Evolutionary conservation across 1,284 basidiomycete genomes (phyloP).

Genomic region (Blastosporella zonata): DNA sequence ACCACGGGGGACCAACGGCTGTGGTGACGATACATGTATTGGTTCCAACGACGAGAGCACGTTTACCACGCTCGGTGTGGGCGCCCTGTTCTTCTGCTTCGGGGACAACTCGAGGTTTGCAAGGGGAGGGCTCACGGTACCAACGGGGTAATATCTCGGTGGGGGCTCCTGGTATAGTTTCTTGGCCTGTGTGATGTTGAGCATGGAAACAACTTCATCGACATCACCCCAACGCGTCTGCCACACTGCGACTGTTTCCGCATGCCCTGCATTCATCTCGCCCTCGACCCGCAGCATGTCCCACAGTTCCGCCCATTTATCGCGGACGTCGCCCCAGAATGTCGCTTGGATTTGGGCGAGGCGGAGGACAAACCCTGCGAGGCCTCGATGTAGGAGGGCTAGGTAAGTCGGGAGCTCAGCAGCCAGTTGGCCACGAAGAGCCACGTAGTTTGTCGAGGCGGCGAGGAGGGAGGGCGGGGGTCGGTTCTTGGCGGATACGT

Average conservation of each 20-base stretch:
- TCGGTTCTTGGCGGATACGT: slow-evolving; percentile 53
- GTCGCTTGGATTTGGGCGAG: slow-evolving; percentile 53
- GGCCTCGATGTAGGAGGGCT: slow-evolving; percentile 53
- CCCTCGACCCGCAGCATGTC: slow-evolving; percentile 73
- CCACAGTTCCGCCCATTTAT: slow-evolving; percentile 74
- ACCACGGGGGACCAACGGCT: slow-evolving; percentile 17
- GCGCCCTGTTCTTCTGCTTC: slow-evolving; percentile 6
- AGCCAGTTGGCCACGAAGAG: slow-evolving; percentile 65
- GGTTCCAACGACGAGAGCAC: slow-evolving; percentile 27
- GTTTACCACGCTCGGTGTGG: slow-evolving; percentile 19
- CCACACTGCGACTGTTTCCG: slow-evolving; percentile 71
- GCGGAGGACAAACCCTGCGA: slow-evolving; percentile 46
- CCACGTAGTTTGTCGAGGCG: slow-evolving; percentile 71
- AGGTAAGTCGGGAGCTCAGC: slow-evolving; percentile 67
- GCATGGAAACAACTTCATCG: slow-evolving; percentile 41
- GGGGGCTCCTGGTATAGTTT: slow-evolving; percentile 28
- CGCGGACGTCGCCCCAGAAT: slow-evolving; percentile 57
- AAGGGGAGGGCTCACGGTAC: not conserved
- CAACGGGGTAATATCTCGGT: slow-evolving; percentile 2
- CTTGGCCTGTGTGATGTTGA: slow-evolving; percentile 40
- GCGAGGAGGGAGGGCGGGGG: slow-evolving; percentile 62
- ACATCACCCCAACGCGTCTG: slow-evolving; percentile 60
- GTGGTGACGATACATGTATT: slow-evolving; percentile 20
- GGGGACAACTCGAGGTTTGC: slow-evolving; percentile 9
- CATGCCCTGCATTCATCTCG: slow-evolving; percentile 61